Conservation (phyloP, 2,329 filamentous ascomycete genomes). For the Aspergillus nomiae region DNA sequence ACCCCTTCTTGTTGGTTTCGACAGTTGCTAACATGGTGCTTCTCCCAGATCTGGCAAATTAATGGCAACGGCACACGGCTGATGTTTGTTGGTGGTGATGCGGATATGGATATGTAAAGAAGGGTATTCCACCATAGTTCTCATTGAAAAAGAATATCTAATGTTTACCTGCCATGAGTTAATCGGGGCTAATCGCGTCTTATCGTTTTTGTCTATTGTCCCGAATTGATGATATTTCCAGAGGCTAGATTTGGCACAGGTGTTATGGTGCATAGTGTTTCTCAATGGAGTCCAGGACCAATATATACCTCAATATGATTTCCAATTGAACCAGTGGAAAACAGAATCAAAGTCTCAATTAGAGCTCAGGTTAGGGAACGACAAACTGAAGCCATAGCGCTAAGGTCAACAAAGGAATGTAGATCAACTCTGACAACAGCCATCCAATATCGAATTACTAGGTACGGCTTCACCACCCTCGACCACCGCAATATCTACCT, state of each 20-base stretch:
- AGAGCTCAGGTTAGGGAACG: neutral
- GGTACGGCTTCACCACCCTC: neutral
- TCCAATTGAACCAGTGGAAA: neutral
- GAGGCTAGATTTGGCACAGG: conserved; percentile 7
- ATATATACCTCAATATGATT: conserved; percentile 2
- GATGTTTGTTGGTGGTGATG: conserved; percentile 67
- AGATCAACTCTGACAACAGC: neutral
- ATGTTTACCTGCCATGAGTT: conserved; percentile 7
- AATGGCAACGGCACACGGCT: conserved; percentile 69
- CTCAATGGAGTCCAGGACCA: conserved; percentile 8
- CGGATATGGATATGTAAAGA: conserved; percentile 52
- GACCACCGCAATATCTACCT: neutral
- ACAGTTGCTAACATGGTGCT: conserved; percentile 40
- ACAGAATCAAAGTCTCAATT: neutral
- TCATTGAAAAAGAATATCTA: neutral
- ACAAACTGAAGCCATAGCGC: neutral
- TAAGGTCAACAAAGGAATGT: neutral
- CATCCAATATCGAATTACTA: neutral
- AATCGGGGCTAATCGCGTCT: neutral
- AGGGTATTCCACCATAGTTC: conserved; percentile 6
- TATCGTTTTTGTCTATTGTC: neutral
- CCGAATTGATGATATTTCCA: neutral
- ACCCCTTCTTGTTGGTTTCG: neutral
- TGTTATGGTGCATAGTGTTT: conserved; percentile 5
- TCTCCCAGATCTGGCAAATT: conserved; percentile 73